Evolutionary conservation across 108 stramenopile species (phyloP), one percentile per base, ranked within the genome.

Genomic region (Licmophora abbreviata): DNA sequence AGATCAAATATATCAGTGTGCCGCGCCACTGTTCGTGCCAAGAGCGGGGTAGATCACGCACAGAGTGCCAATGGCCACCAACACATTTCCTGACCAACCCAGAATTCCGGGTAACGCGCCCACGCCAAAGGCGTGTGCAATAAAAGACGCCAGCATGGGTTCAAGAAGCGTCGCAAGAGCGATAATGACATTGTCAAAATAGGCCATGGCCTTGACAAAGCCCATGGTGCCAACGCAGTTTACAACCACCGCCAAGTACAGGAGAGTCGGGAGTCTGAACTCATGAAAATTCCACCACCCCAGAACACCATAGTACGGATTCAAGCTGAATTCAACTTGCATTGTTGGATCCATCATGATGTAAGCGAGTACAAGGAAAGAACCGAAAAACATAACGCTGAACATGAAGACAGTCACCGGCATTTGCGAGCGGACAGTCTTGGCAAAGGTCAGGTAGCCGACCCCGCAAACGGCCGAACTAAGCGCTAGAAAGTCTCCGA

Each of bases 181-280:
- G 18, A 85, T 72, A 18, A 79, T 66, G 15, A 85, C 45, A 9
- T 61, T 52, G 35, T 80, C 79, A 38, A 85, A 85, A 42, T 74
- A 74, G 22, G 74, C 63, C 76, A 85, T 73, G 20, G 77, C 63
- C 5, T 74, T 66, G 35, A 81, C 68, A 36, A 63, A 85, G 0
- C 79, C 79, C 60, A 73, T 73, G 2, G 77, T 79, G 1, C 83
- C 79, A 10, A 78, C 23, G 1, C 64, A 17, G 61, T 81, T 81
- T 58, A 66, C 64, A 11, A 79, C 51, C 15, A 81, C 21, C 7
- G 65, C 79, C 40, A 78, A 58, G 26, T 34, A 68, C 15, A 79
- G n/a, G 40, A 73, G 68, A 4, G 79, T 32, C 17, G 68, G 67
- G 1, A 85, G 40, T 1, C 83, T 63, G 49, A 75, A 69, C 24